Base-by-base conservation (phyloP, 2,329 filamentous ascomycete species). In the Venturia oleaginea region DNA sequence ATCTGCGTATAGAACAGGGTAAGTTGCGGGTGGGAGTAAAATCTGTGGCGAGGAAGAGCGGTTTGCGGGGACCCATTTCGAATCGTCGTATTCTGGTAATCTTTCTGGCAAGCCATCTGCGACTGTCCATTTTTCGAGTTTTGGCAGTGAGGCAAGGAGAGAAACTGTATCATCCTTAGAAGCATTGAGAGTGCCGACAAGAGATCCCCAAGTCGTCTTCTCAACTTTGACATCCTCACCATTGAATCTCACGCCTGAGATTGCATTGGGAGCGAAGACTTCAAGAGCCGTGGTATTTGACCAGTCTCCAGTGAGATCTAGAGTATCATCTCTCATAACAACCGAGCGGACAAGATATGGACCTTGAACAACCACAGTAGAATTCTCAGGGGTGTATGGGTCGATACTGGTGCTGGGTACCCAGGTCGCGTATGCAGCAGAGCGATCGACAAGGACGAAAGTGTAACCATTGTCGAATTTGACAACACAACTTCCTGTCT, bases 121-220 rank as follows among this genome's bases (percentile, higher is more conserved):
- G 0, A 71, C 68, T 0, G 80, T 80, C 90, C 90, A 94, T 7
- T 75, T 73, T 3, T 82, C 82, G 4, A 90, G 77, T 71, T 93
- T 90, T 0, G 90, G 90, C 0, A 94, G 82, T 0, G 83, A 83
- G 73, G 93, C 85, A 30, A 90, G 46, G 11, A 51, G 27, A 15
- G 46, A 51, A 51, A 15, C 24, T 27, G 22, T 51, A 27, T 51
- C 22, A 24, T 27, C 46, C 22, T 51, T 27, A 8, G 46, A 30
- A 51, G 46, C 46, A 27, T 51, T 22, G 46, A 51, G 46, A 10
- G 22, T 51, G 22, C 46, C 46, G 22, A 51, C 46, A 8, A 51
- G 46, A 27, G 46, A 51, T 10, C 46, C 46, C 46, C 46, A 51
- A 27, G 46, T 13, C 46, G 38, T 59, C 13, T 42, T 37, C 55